Conservation (phyloP, 2,329 filamentous ascomycete genomes). For the Exophiala viscosa region DNA sequence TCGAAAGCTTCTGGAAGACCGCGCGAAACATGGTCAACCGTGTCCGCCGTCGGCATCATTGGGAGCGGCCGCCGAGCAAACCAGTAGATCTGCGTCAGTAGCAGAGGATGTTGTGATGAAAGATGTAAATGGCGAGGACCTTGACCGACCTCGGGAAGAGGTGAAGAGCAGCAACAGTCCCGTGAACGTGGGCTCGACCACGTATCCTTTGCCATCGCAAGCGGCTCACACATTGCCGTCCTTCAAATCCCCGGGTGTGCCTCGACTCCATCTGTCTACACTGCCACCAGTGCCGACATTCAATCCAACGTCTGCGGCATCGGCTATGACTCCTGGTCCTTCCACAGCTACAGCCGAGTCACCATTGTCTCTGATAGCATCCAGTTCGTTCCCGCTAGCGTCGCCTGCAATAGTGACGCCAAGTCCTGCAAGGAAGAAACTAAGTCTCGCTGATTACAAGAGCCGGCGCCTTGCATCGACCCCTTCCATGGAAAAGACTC, state of each 20-base stretch:
- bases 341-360: slow-evolving; percentile 34
- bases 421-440: slow-evolving; percentile 49
- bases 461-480: slow-evolving; percentile 37
- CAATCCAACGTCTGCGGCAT: slow-evolving; percentile 29
- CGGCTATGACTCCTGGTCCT: slow-evolving; percentile 24
- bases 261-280: slow-evolving; percentile 38
- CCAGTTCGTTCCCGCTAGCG: slow-evolving; percentile 29
- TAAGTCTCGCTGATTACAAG: slow-evolving; percentile 50
- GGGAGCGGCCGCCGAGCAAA: neutral
- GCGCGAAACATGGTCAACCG: slow-evolving; percentile 34
- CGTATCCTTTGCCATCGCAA: slow-evolving; percentile 28
- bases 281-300: slow-evolving; percentile 29
- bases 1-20: slow-evolving; percentile 41
- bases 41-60: slow-evolving; percentile 20
- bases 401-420: slow-evolving; percentile 37
- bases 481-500: slow-evolving; percentile 41
- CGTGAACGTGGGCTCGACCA: slow-evolving; percentile 12
- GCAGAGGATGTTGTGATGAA: slow-evolving; percentile 46
- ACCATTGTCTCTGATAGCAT: slow-evolving; percentile 31
- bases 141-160: slow-evolving; percentile 10
- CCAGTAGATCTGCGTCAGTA: slow-evolving; percentile 14
- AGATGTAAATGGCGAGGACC: slow-evolving; percentile 31
- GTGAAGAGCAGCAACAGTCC: slow-evolving; percentile 10
- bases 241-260: slow-evolving; percentile 28
- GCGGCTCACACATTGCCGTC: slow-evolving; percentile 26